Base-by-base conservation (phyloP, 2,329 filamentous ascomycete species). In the Erysiphe pulchra region DNA sequence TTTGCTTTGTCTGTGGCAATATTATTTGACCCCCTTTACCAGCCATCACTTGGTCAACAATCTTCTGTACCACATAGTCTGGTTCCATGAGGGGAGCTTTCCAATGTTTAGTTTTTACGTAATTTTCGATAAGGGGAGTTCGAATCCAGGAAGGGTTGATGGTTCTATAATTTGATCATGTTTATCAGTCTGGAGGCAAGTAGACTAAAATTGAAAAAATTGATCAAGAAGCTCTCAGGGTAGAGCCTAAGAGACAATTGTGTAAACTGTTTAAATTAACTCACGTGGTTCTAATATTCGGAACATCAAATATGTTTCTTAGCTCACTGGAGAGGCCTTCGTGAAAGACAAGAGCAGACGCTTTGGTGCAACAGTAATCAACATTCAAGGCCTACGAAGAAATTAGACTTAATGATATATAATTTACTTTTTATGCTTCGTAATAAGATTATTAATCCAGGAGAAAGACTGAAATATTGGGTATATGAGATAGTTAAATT, bases 321-420 rank as follows among this genome's bases (percentile, higher is more conserved):
- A 79, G 58, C 58, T 79, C 75, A 1, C 65, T 63, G 1, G 65
- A 60, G 8, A 79, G 60, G 0, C 69, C 78, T 56, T 84, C 77
- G 54, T 83, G 76, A 56, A 84, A 76, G 8, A 73, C 63, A 31
- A 79, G 57, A 4, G 74, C 69, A 0, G 71, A 75, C 2, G 76
- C 70, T 58, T 84, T 84, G 49, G 67, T 70, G n/a, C 71, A 69
- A 2, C 66, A 63, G 60, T 84, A 84, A 60, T 82, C 77, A 34
- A 77, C 69, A 42, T 54, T 56, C 39, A 47, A 42, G 0, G 52
- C 49, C 38, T 40, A 17, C 18, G 12, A 24, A 8, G 12, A 17
- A 6, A 24, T 24, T 24, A 24, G 20, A 24, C 3, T 24, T 6
- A 24, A 3, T 24, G 20, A 24, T 6, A 24, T 3, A 24, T 3